Evolutionary conservation across 2,329 filamentous ascomycete species (phyloP).

Genomic region (Verticillium longisporum): DNA sequence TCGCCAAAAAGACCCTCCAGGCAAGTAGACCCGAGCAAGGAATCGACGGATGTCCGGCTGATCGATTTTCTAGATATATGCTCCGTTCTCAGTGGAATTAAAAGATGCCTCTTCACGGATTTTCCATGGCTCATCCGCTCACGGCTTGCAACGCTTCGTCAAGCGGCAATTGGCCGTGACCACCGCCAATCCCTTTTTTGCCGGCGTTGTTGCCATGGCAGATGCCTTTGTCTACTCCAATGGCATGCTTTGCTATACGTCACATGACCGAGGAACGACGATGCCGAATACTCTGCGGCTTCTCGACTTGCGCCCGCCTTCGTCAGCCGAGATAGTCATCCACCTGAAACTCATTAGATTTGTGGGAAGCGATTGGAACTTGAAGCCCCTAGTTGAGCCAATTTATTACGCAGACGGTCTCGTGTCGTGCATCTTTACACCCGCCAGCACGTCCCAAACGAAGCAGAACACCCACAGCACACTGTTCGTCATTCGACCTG

Average conservation of each 20-base stretch:
- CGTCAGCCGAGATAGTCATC: conserved; percentile 46
- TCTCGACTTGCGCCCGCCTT: conserved; percentile 47
- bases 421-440: conserved; percentile 49
- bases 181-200: conserved; percentile 54
- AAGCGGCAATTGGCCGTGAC: conserved; percentile 56
- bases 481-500: conserved; percentile 31
- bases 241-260: conserved; percentile 59
- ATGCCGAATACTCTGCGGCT: conserved; percentile 42
- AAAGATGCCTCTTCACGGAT: neutral
- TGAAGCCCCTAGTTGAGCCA: conserved; percentile 21
- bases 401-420: conserved; percentile 52
- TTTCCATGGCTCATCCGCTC: conserved; percentile 29
- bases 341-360: conserved; percentile 37
- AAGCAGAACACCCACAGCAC: conserved; percentile 9
- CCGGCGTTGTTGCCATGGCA: conserved; percentile 51
- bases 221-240: conserved; percentile 56
- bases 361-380: neutral
- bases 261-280: conserved; percentile 27
- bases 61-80: neutral
- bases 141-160: conserved; percentile 51
- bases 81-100: neutral
- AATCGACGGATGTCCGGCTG: conserved; percentile 3
- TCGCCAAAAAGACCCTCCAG: neutral
- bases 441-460: conserved; percentile 17
- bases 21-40: neutral